Conservation (phyloP, 2,329 filamentous ascomycete genomes). For the Rhynchosporium agropyri region DNA sequence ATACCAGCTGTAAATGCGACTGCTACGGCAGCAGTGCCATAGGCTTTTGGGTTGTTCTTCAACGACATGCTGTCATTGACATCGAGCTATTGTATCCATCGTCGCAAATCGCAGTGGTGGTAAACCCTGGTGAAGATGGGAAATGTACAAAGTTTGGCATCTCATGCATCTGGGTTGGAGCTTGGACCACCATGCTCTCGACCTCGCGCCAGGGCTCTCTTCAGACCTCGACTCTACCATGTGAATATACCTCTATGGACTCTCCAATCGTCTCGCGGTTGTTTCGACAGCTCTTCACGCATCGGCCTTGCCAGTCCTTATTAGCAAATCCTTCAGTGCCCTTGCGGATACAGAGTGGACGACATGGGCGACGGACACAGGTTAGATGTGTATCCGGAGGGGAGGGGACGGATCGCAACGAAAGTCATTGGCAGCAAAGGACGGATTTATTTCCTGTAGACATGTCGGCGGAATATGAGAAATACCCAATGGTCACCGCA, state of each 20-base stretch:
- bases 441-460: conserved; percentile 75
- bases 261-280: conserved; percentile 76
- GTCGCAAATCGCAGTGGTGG: conserved; percentile 9
- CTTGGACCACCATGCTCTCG: conserved; percentile 44
- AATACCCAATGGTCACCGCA: conserved; percentile 85
- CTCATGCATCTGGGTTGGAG: conserved; percentile 35
- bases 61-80: conserved; percentile 54
- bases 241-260: conserved; percentile 63
- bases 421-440: conserved; percentile 85
- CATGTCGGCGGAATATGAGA: conserved; percentile 76
- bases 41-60: conserved; percentile 62
- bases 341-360: conserved; percentile 36
- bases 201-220: conserved; percentile 27
- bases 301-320: conserved; percentile 64
- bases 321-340: conserved; percentile 45
- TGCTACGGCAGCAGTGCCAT: conserved; percentile 66
- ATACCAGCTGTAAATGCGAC: conserved; percentile 78
- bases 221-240: conserved; percentile 26
- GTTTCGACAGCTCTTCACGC: conserved; percentile 83
- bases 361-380: conserved; percentile 45
- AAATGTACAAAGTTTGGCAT: conserved; percentile 10
- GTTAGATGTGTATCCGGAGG: conserved; percentile 39
- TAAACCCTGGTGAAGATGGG: background rate
- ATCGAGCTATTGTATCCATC: conserved; percentile 3
- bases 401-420: conserved; percentile 47